Evolutionary conservation across 2,329 filamentous ascomycete species (phyloP).

Genomic region (Alternaria incomplexa): DNA sequence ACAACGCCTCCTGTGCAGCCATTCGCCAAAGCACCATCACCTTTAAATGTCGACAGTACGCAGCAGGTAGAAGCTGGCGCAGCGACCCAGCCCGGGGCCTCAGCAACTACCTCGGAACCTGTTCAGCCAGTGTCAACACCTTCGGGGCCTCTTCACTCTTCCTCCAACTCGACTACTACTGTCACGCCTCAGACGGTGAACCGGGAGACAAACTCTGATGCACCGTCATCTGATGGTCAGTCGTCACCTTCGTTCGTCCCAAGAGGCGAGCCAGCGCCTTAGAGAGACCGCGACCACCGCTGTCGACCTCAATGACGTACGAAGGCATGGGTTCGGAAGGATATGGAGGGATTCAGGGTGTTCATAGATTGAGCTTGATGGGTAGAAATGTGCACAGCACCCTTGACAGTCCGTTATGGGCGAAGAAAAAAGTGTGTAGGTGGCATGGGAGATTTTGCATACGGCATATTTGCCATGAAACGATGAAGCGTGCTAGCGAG

Average conservation of each 20-base stretch:
- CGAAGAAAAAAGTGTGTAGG: background rate
- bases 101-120: background rate
- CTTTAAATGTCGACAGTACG: background rate
- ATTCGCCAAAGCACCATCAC: background rate
- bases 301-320: background rate
- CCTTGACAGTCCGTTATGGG: background rate
- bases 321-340: background rate
- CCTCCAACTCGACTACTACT: slow-evolving; percentile 9
- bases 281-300: background rate
- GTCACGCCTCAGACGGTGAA: slow-evolving; percentile 8
- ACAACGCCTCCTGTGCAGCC: background rate
- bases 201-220: background rate
- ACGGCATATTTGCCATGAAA: background rate
- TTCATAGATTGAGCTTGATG: background rate
- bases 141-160: slow-evolving; percentile 6
- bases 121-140: background rate
- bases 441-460: background rate
- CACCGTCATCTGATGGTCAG: background rate
- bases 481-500: background rate
- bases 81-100: background rate
- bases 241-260: background rate
- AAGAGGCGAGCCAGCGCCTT: background rate
- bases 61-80: background rate
- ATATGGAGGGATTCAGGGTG: background rate
- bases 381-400: background rate